Conservation (phyloP, 73 alveolate genomes). For the Tetrahymena elliotti region DNA sequence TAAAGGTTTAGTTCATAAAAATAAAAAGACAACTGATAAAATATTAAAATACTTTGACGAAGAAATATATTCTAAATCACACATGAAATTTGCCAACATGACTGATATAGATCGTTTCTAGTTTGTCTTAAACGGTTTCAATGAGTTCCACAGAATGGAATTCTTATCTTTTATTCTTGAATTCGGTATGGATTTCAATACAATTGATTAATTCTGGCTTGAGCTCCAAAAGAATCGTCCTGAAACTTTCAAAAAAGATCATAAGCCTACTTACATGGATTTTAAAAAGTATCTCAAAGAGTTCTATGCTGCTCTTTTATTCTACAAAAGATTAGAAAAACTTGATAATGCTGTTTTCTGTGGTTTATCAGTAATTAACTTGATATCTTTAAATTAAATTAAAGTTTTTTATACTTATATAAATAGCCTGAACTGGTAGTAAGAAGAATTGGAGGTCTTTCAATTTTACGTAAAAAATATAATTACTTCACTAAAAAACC, state of each 20-base stretch:
- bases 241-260: constrained; percentile 14
- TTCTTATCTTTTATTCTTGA: constrained; percentile 21
- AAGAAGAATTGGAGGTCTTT: neutral
- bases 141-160: constrained; percentile 30
- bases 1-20: neutral
- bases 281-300: constrained; percentile 25
- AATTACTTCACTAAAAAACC: neutral
- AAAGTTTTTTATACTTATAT: neutral
- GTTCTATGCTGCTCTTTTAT: constrained; percentile 9
- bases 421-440: neutral
- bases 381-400: neutral
- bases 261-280: constrained; percentile 9
- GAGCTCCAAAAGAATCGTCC: constrained; percentile 5
- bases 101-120: constrained; percentile 10
- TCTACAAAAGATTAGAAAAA: constrained; percentile 11
- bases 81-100: constrained; percentile 12
- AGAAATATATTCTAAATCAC: constrained; percentile 2
- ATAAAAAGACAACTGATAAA: constrained; percentile 21
- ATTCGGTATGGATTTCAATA: constrained; percentile 40
- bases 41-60: constrained; percentile 6
- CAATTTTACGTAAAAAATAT: neutral
- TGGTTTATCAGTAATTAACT: neutral
- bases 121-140: constrained; percentile 28
- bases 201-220: constrained; percentile 6
- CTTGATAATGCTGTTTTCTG: constrained; percentile 22